Conservation (phyloP, 1,139 yeast species). For the Suhomyces coccinellae region DNA sequence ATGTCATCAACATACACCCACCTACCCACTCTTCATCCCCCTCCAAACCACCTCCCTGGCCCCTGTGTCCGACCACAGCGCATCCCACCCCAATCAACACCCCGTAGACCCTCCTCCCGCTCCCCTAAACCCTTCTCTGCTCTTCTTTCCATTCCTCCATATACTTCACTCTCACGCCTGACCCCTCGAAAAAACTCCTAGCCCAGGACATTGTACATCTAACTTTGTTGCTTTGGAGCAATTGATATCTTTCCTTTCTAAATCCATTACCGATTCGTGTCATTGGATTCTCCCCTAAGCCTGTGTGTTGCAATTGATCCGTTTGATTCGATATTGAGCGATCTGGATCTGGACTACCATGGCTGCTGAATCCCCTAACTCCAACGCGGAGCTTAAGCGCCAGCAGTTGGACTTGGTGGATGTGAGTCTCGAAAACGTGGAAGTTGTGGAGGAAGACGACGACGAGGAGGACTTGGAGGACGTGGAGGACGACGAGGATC, state of each 20-base stretch:
- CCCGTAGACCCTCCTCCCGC: not conserved
- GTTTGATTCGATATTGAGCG: not conserved
- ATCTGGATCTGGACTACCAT: conserved; percentile 1
- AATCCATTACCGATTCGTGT: not conserved
- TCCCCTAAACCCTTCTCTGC: not conserved
- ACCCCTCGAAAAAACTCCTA: conserved; percentile 5
- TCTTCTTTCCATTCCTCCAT: not conserved
- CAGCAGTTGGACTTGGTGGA: conserved; percentile 7
- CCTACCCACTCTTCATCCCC: not conserved
- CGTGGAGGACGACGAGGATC: conserved; percentile 6
- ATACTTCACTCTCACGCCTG: conserved; percentile 3
- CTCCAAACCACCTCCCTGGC: no score
- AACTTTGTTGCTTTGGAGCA: conserved; percentile 3
- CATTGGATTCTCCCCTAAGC: not conserved
- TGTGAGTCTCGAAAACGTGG: conserved; percentile 7
- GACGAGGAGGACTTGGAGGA: conserved; percentile 6
- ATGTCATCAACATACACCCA: not conserved
- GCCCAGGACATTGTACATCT: not conserved
- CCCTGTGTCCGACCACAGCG: no score
- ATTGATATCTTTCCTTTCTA: not conserved
- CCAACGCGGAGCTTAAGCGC: conserved; percentile 2
- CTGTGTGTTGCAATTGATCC: not conserved
- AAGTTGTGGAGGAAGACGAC: conserved; percentile 10
- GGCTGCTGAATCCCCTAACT: conserved; percentile 10
- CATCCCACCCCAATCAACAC: no score